Evolutionary conservation across 768 basidiomycete genomes (phyloP).

Genomic region (Pisolithus albus): DNA sequence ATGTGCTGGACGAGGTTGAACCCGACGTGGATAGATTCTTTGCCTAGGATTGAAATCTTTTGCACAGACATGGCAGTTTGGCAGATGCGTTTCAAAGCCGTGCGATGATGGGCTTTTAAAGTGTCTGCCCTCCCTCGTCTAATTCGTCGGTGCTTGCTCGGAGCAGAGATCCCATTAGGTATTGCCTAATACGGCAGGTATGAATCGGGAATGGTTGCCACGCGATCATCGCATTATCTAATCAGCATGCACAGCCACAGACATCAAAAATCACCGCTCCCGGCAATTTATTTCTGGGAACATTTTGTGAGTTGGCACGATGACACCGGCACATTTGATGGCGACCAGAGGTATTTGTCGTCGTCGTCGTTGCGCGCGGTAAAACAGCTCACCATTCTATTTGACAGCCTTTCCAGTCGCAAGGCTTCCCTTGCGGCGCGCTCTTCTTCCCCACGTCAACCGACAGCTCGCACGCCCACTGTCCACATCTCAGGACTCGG

Average conservation of each 20-base stretch:
- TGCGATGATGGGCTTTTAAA: not conserved
- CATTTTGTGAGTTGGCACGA: not conserved
- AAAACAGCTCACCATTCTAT: not conserved
- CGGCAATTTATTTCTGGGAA: not conserved
- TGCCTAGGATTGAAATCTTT: slow-evolving; percentile 79
- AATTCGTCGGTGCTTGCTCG: not conserved
- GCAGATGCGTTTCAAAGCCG: not conserved
- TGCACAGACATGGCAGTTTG: slow-evolving; percentile 6
- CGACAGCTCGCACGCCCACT: not conserved
- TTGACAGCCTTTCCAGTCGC: not conserved
- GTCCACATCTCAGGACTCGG: not conserved
- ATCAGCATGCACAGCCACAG: not conserved
- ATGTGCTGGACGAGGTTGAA: slow-evolving; percentile 91
- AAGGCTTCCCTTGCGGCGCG: not conserved
- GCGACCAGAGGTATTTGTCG: not conserved
- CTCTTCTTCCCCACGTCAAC: not conserved
- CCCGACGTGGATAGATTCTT: slow-evolving; percentile 86
- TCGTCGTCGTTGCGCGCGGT: not conserved
- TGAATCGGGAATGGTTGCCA: not conserved
- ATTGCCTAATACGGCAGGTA: not conserved
- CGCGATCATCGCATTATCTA: not conserved
- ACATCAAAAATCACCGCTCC: not conserved
- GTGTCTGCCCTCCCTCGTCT: not conserved
- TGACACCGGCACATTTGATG: not conserved
- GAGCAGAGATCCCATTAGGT: not conserved